Percentiles rank a stretch among this genome's conserved stretches.
Evolutionary conservation across 495 filamentous ascomycete genomes (phyloP).

Genomic region (Podospora pseudopauciseta): DNA sequence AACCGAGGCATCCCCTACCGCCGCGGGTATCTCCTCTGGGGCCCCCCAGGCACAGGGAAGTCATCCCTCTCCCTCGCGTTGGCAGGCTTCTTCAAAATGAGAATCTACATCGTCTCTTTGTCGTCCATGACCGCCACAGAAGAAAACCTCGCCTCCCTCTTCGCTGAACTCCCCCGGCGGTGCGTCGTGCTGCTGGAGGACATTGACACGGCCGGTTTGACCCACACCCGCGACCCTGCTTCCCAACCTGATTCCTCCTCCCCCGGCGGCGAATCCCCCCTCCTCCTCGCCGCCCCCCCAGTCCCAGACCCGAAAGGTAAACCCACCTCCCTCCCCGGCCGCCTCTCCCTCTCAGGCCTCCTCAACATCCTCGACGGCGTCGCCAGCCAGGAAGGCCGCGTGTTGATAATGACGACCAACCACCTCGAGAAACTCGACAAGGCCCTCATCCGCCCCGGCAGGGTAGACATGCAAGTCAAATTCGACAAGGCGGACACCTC

Average conservation of each 20-base stretch:
- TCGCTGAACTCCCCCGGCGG: slow-evolving; percentile 61
- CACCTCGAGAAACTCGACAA: slow-evolving; percentile 71
- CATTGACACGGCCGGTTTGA: slow-evolving; percentile 69
- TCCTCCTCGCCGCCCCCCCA: slow-evolving; percentile 27
- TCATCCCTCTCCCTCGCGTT: slow-evolving; percentile 60
- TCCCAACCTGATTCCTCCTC: slow-evolving; percentile 47
- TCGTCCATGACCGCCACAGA: slow-evolving; percentile 64
- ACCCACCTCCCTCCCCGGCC: slow-evolving; percentile 22
- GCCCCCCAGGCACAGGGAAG: slow-evolving; percentile 80
- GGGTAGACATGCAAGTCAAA: slow-evolving; percentile 70
- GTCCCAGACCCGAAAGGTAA: not conserved
- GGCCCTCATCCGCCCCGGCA: slow-evolving; percentile 71
- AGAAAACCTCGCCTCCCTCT: slow-evolving; percentile 65
- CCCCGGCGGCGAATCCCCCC: slow-evolving; percentile 13
- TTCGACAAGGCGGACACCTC: slow-evolving; percentile 53
- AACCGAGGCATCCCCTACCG: slow-evolving; percentile 73
- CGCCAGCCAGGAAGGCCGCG: slow-evolving; percentile 69
- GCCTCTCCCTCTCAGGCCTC: slow-evolving; percentile 69
- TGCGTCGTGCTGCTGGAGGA: slow-evolving; percentile 74
- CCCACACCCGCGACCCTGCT: slow-evolving; percentile 52
- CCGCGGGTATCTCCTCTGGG: slow-evolving; percentile 78
- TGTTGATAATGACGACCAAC: slow-evolving; percentile 85
- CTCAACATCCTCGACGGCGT: slow-evolving; percentile 80
- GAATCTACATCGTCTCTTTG: slow-evolving; percentile 66
- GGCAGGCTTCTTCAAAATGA: slow-evolving; percentile 66